Evolutionary conservation across 2,329 filamentous ascomycete species (phyloP), one percentile per base, ranked within the genome.

Genomic region (Phaeosphaeriaceae sp.): DNA sequence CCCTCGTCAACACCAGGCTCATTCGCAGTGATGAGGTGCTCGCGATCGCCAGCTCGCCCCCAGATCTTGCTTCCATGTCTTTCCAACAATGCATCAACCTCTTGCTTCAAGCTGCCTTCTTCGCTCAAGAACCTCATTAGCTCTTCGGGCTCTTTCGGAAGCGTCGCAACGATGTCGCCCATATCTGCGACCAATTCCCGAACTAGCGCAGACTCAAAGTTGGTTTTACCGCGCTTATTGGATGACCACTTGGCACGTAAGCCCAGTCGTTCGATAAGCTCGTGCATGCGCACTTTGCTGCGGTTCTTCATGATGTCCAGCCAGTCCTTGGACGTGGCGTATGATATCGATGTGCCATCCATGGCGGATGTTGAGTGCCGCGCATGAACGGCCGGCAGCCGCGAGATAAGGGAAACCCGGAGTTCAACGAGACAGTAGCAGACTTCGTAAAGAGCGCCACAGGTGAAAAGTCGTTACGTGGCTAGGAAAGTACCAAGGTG

Each of bases 141-240:
- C 25, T 75, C 74, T 27, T 74, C 72, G 22, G 68, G 55, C 56
- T 76, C 72, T 66, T 76, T 74, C 7, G 74, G 73, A 13, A 76
- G 54, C 11, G 62, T 71, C 11, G 70, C 65, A 9, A 75, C 71
- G 1, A 75, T 62, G 31, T 73, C 70, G 41, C 66, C 63, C 73
- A 76, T 76, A 36, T 75, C 72, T 17, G 67, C 63, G n/a, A 76
- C 73, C 54, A 76, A 53, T 21, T 73, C 71, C 54, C 72, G 68
- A 15, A 75, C 68, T n/a, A 74, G 54, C 20, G 68, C 69, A 45
- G 71, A 75, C 50, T 76, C 73, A 48, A 76, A 76, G 36, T 75
- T 75, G 17, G 74, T 75, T 54, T 76, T 76, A 50, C 74, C 74
- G 19, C 74, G 74, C 54, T 75, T 76, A 61, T 75, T 75, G n/a